Evolutionary conservation across 2,329 filamentous ascomycete species (phyloP), one percentile per base, ranked within the genome.

Genomic region (Ampelomyces quisqualis): DNA sequence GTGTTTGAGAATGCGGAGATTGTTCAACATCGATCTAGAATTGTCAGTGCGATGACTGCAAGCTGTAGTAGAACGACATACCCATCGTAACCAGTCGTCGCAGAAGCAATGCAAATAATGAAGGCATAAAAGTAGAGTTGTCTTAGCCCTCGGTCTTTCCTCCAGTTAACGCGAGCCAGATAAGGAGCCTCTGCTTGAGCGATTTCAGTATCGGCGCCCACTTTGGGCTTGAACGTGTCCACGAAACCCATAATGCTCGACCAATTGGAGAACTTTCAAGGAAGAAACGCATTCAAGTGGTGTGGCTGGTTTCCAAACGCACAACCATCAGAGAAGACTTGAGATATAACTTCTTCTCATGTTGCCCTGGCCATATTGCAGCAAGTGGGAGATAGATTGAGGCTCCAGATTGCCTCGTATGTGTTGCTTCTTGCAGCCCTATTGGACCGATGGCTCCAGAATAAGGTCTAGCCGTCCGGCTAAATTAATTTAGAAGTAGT

Each of bases 71-170:
- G 13, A 14, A 22, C n/a, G 5, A 46, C 69, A 47, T 63, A 77
- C 75, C 75, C 74, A 73, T 79, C 74, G 59, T 78, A 77, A 57
- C 75, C 73, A 26, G 77, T 79, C 22, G 77, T 79, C 13, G 78
- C 77, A 11, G 77, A 80, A 32, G 74, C 75, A 51, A 79, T 58
- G 45, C 73, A 77, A 32, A 78, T 72, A 39, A 78, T 55, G 41
- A 71, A 62, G 24, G 72, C 72, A 53, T 72, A 77, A 53, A 75
- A 75, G 67, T 79, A 80, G 13, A 80, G 68, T 64, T 76, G 75
- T 56, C 77, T 69, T 62, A 81, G 69, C 31, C 77, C 77, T 10
- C 76, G 75, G 6, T 79, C 73, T 55, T 72, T 76, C 28, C 58
- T 73, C 77, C 77, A 80, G 50, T 71, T 61, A 35, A 81, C 75